Percentiles rank a stretch among this genome's conserved stretches.
Evolutionary conservation across 106 monocot genomes (phyloP).

Genomic region (Triglochin maritima): DNA sequence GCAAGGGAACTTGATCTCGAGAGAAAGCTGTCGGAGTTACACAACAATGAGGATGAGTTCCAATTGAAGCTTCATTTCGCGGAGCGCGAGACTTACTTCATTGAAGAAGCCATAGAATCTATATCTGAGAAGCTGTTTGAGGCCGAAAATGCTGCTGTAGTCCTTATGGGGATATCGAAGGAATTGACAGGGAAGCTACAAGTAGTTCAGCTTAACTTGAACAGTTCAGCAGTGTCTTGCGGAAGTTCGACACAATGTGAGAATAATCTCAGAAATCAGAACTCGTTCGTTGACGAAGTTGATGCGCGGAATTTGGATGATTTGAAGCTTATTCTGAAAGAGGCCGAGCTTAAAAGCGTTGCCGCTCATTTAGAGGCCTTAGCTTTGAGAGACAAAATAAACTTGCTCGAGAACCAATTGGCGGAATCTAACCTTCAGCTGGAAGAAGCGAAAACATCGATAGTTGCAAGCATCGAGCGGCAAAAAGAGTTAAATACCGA

Average conservation of each 20-base stretch:
- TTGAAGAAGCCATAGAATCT: slow-evolving; percentile 47
- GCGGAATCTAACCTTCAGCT: slow-evolving; percentile 27
- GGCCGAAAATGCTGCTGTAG: slow-evolving; percentile 61
- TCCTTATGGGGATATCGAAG: slow-evolving; percentile 44
- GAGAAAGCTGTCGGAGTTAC: slow-evolving; percentile 49
- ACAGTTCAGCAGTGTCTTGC: slow-evolving; percentile 10
- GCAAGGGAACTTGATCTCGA: slow-evolving; percentile 88
- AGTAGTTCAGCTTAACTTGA: slow-evolving; percentile 26
- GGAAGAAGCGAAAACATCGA: slow-evolving; percentile 19
- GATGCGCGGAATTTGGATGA: slow-evolving; percentile 6
- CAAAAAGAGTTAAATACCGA: slow-evolving; percentile 22
- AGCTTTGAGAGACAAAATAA: slow-evolving; percentile 32
- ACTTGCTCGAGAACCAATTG: slow-evolving; percentile 38
- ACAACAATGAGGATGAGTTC: slow-evolving; percentile 41
- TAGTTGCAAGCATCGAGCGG: slow-evolving; percentile 15
- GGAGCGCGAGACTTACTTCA: slow-evolving; percentile 30
- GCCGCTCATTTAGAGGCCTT: slow-evolving; percentile 17
- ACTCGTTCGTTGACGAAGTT: slow-evolving; percentile 15
- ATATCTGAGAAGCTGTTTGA: slow-evolving; percentile 35
- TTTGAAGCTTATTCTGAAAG: slow-evolving; percentile 20
- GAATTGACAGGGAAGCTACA: slow-evolving; percentile 42
- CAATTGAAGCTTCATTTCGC: slow-evolving; percentile 39
- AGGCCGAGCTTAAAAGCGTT: slow-evolving; percentile 17
- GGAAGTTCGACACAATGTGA: slow-evolving; percentile 24
- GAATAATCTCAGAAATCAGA: slow-evolving; percentile 19